phyloP scores from a whole-genome alignment of 139 green algal species.

The Micractinium conductrix region DNA sequence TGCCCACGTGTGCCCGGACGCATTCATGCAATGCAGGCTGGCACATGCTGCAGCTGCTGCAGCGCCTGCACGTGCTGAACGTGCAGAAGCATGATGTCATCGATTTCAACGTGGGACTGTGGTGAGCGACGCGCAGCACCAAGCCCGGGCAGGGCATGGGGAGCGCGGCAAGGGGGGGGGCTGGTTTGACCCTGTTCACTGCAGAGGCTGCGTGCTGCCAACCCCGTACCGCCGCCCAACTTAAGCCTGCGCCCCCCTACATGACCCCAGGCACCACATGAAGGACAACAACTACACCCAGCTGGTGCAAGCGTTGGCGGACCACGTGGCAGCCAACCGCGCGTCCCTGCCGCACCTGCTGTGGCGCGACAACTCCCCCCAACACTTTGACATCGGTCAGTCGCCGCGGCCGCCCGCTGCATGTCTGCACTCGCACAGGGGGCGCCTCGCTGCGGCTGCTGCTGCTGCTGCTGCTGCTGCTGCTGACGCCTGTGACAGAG shows the following conservation, averaged over 20 bases:
- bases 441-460: too few species aligned
- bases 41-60: conserved; percentile 1
- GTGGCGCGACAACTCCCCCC: not conserved
- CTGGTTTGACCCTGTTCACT: too few species aligned
- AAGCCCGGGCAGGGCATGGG: not conserved
- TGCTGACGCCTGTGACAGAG: too few species aligned
- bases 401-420: too few species aligned
- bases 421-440: too few species aligned
- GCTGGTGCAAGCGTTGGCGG: not conserved
- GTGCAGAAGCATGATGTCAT: not conserved
- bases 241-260: not conserved
- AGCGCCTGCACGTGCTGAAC: not conserved
- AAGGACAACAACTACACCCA: not conserved
- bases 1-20: not conserved
- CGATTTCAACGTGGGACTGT: not conserved
- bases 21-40: not conserved
- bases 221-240: too few species aligned
- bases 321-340: not conserved
- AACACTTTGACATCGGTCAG: conserved; percentile 4
- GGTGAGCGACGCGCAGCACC: not conserved
- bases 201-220: too few species aligned
- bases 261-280: not conserved
- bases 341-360: not conserved
- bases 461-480: too few species aligned
- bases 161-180: not conserved